These are phyloP conservation scores for Metschnikowia gelsemii DNA, from an alignment of 805 yeast species.

Conservation along the genomic window DNA sequence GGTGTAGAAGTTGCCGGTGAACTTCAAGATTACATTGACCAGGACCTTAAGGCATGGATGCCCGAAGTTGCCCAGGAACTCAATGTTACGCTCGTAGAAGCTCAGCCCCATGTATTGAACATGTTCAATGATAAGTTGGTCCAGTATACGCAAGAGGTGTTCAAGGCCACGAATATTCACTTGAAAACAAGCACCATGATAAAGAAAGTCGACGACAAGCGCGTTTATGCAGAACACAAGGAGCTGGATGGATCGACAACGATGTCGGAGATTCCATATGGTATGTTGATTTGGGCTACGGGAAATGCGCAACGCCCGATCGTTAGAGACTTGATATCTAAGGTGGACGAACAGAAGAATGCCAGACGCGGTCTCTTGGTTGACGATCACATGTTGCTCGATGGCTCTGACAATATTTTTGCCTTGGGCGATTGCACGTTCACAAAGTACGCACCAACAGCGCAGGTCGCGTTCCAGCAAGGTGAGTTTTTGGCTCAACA, in stretches of 20 bases:
- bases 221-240: constrained; percentile 69
- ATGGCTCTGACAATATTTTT: constrained; percentile 79
- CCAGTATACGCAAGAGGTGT: constrained; percentile 76
- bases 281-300: constrained; percentile 95
- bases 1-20: constrained; percentile 98
- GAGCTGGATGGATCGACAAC: constrained; percentile 61
- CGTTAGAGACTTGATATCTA: constrained; percentile 60
- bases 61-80: constrained; percentile 82
- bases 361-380: constrained; percentile 90
- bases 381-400: constrained; percentile 70
- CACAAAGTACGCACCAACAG: constrained; percentile 91
- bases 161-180: constrained; percentile 64
- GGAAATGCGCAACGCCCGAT: constrained; percentile 90
- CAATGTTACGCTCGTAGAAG: constrained; percentile 84
- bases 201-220: constrained; percentile 71
- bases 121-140: constrained; percentile 69
- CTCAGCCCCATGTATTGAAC: constrained; percentile 81
- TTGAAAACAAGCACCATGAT: constrained; percentile 85
- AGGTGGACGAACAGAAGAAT: constrained; percentile 73
- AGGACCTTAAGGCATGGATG: constrained; percentile 85
- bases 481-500: constrained; percentile 77
- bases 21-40: constrained; percentile 88
- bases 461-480: constrained; percentile 96
- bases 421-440: constrained; percentile 95
- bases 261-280: constrained; percentile 72